Evolutionary conservation across 2,329 filamentous ascomycete genomes (phyloP), one percentile per base, ranked within the genome.

Genomic region (Fusarium dlaminii): DNA sequence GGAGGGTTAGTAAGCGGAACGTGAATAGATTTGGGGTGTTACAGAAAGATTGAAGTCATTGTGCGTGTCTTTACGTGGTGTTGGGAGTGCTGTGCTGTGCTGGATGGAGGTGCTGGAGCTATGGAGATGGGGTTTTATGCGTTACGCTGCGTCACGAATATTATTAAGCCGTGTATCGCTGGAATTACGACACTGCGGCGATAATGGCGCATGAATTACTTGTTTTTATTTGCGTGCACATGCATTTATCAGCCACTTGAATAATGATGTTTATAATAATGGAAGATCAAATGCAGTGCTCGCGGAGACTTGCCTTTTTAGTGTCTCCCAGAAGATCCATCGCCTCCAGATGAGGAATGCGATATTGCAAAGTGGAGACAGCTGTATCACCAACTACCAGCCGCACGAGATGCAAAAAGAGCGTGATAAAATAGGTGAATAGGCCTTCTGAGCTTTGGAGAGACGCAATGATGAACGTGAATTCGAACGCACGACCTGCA

Each of bases 21-120:
- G 5, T 10, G 10, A 29, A 20, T 4, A 12, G 36, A 13, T 22
- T 3, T 11, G 15, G 14, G n/a, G 34, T 51, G 14, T 51, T 48
- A 77, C 75, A 77, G 58, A 24, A 77, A 73, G 48, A 77, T 72
- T 18, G 74, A 77, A 22, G 75, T 39, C 75, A 77, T 77, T 74
- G 18, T 39, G 58, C 4, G 24, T 56, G n/a, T 14, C 51, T 22
- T 45, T 39, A 30, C 18, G n/a, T 18, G 17, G 8, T 43, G 30
- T 8, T 34, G 51, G 24, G 51, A 22, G 45, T 32, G 39, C 18
- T 58, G 39, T 32, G 42, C 13, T 22, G 42, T 36, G 39, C 17
- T 24, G 43, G 4, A 36, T 64, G 17, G 20, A 29, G 20, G 51
- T 29, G 36, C 22, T 58, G 22, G 8, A 18, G 45, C 58, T 55